Evolutionary conservation across 2,329 filamentous ascomycete species (phyloP).

Genomic region (Alternaria gaisen): DNA sequence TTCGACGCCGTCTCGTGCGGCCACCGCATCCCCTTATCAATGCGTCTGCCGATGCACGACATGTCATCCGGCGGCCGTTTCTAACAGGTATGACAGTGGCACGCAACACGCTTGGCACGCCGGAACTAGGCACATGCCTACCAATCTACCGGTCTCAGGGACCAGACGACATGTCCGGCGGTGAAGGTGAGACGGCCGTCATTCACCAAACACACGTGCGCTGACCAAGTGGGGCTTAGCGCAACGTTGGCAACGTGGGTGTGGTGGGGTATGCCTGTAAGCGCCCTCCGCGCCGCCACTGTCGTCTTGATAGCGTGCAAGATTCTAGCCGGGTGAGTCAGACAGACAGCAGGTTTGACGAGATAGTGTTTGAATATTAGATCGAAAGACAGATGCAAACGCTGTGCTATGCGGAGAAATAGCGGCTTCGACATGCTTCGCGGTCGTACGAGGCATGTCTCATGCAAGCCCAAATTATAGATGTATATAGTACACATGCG

Average conservation of each 20-base stretch:
- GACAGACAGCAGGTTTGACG: not conserved
- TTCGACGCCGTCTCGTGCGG: not conserved
- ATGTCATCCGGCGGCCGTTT: conserved; percentile 12
- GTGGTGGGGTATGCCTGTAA: conserved; percentile 6
- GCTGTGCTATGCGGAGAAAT: conserved; percentile 7
- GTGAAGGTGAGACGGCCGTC: conserved; percentile 16
- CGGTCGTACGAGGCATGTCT: not conserved
- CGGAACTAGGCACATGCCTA: conserved; percentile 10
- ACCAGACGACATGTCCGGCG: conserved; percentile 8
- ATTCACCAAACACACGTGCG: conserved; percentile 8
- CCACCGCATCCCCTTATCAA: conserved; percentile 13
- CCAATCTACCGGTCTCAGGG: conserved; percentile 9
- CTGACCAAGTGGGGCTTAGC: conserved; percentile 6
- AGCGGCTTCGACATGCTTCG: not conserved
- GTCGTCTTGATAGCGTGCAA: not conserved
- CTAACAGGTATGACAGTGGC: conserved; percentile 15
- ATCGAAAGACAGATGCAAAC: not conserved
- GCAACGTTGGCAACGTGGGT: not conserved
- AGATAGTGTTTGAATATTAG: not conserved
- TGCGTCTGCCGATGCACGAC: conserved; percentile 11
- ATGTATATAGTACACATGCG: conserved; percentile 17
- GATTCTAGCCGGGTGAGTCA: not conserved
- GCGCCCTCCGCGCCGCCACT: conserved; percentile 7
- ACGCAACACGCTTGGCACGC: conserved; percentile 7
- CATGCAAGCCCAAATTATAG: conserved; percentile 3